These are phyloP conservation scores for Cyphellophora attinorum DNA, from an alignment of 2,329 filamentous ascomycete genomes.

Conservation along the genomic window DNA sequence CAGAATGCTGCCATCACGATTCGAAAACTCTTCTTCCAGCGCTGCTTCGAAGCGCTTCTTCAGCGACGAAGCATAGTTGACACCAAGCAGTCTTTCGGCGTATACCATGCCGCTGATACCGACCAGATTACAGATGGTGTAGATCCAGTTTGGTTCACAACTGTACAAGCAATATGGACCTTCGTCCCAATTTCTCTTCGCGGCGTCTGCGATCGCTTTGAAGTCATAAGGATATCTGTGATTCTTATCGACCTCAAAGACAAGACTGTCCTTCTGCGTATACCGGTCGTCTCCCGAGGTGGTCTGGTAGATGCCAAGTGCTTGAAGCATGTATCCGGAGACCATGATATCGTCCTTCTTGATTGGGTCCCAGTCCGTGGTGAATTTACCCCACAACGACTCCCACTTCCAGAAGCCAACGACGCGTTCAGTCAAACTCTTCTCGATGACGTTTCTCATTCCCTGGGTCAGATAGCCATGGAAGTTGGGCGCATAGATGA, in stretches of 20 bases:
- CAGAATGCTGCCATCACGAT: slow-evolving; percentile 10
- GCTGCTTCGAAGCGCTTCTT: slow-evolving; percentile 8
- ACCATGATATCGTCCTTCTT: slow-evolving; percentile 14
- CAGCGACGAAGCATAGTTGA: slow-evolving; percentile 6
- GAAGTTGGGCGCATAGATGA: slow-evolving; percentile 9
- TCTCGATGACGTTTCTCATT: slow-evolving; percentile 8
- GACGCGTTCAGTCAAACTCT: slow-evolving; percentile 9
- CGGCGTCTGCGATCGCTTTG: slow-evolving; percentile 8
- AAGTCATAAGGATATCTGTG: slow-evolving; percentile 8
- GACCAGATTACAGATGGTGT: slow-evolving; percentile 11
- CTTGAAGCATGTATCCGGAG: slow-evolving; percentile 9
- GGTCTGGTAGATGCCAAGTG: slow-evolving; percentile 10
- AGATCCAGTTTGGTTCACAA: slow-evolving; percentile 13
- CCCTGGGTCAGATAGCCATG: slow-evolving; percentile 11
- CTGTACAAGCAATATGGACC: slow-evolving; percentile 9
- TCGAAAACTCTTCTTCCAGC: slow-evolving; percentile 9
- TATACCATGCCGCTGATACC: slow-evolving; percentile 7
- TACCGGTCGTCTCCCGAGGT: slow-evolving; percentile 10
- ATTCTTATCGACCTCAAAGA: slow-evolving; percentile 8
- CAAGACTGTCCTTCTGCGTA: slow-evolving; percentile 5
- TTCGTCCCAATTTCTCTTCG: slow-evolving; percentile 10
- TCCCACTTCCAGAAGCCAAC: slow-evolving; percentile 13
- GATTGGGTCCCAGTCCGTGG: slow-evolving; percentile 10
- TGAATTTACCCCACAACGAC: slow-evolving; percentile 11
- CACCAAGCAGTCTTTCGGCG: slow-evolving; percentile 6